phyloP scores from a whole-genome alignment of 306 rosid species.

The Lablab purpureus region DNA sequence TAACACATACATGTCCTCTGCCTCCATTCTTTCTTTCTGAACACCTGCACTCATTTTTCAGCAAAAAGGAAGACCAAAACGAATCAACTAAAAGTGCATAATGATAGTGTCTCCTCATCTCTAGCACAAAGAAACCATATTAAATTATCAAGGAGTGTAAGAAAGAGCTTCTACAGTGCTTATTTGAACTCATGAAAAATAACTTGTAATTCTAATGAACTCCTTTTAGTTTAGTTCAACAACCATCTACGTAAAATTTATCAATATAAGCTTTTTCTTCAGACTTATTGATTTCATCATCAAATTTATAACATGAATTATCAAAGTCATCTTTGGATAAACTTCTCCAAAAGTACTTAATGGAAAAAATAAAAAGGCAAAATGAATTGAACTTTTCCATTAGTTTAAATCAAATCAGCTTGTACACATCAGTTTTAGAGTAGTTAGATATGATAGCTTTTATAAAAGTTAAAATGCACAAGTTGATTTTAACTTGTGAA shows the following conservation, averaged over 20 bases:
- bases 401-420: not conserved
- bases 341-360: not conserved
- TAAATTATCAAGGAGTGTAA: not conserved
- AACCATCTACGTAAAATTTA: not conserved
- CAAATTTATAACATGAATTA: not conserved
- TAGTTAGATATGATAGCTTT: not conserved
- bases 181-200: not conserved
- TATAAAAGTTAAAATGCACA: not conserved
- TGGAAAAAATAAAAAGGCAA: not conserved
- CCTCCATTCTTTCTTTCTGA: conserved; percentile 95
- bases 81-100: conserved; percentile 22
- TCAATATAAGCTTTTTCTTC: not conserved
- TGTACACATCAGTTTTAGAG: not conserved
- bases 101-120: conserved; percentile 5
- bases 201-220: not conserved
- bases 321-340: not conserved
- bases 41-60: conserved; percentile 68
- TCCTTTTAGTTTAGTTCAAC: not conserved
- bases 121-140: conserved; percentile 21
- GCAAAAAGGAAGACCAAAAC: conserved; percentile 17
- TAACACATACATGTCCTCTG: conserved; percentile 91
- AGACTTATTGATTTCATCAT: not conserved
- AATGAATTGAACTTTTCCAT: not conserved
- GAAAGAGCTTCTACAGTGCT: not conserved
- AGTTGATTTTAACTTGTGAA: not conserved